A percentile compares a stretch with the other conserved stretches of the same genome.
Evolutionary conservation across 1,284 basidiomycete genomes (phyloP).

Genomic region (Trametes pubescens): DNA sequence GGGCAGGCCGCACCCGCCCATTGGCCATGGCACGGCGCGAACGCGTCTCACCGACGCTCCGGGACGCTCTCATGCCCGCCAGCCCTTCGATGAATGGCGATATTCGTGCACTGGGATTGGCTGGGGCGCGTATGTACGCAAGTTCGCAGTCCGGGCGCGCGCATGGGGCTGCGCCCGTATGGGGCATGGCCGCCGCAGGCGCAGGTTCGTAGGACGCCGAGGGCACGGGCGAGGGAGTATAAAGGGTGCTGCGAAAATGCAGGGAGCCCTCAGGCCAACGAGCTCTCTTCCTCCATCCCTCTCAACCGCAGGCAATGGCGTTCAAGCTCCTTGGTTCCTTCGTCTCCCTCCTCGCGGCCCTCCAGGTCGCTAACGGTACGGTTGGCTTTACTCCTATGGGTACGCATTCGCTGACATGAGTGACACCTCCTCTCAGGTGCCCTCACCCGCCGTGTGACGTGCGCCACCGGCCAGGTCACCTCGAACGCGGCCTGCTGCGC

Average conservation of each 20-base stretch:
- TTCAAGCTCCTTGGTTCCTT: constrained; percentile 26
- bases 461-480: constrained; percentile 37
- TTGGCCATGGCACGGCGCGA: constrained; percentile 1
- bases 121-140: constrained; percentile 2
- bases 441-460: constrained; percentile 31
- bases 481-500: constrained; percentile 48
- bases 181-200: constrained; percentile 28
- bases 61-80: constrained; percentile 19
- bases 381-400: background rate
- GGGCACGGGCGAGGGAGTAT: constrained; percentile 5
- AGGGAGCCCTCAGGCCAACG: constrained; percentile 17
- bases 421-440: constrained; percentile 17
- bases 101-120: constrained; percentile 17
- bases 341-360: constrained; percentile 20
- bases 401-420: background rate
- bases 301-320: constrained; percentile 17
- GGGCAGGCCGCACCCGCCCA: constrained; percentile 14
- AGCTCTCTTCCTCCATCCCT: constrained; percentile 10
- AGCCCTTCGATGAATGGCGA: constrained; percentile 3
- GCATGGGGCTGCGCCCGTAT: constrained; percentile 17
- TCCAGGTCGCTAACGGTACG: constrained; percentile 25
- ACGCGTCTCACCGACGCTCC: constrained; percentile 11
- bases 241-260: constrained; percentile 7
- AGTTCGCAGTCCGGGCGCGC: background rate
- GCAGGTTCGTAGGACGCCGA: constrained; percentile 36